Evolutionary conservation across 345 rosid species (phyloP).

Genomic region (Euphorbia tirucalli): DNA sequence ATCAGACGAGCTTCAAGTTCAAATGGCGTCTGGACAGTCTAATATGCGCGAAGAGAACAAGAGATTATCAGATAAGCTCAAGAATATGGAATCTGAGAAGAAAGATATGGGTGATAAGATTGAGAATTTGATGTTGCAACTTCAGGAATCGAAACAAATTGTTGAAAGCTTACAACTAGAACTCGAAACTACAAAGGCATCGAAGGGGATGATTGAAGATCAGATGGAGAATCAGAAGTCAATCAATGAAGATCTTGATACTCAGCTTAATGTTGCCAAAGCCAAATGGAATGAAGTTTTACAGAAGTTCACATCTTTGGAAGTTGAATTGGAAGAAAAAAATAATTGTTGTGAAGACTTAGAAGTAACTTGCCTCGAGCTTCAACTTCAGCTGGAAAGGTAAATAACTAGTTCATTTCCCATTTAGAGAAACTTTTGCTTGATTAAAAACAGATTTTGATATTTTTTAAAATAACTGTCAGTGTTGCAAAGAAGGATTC

Average conservation of each 20-base stretch:
- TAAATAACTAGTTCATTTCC: conserved; percentile 20
- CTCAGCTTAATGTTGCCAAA: conserved; percentile 65
- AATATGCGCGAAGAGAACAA: conserved; percentile 41
- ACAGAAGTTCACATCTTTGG: conserved; percentile 72
- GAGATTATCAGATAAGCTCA: conserved; percentile 41
- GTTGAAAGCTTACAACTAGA: conserved; percentile 48
- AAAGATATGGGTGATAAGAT: conserved; percentile 35
- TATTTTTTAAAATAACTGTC: conserved; percentile 23
- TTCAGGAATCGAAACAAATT: conserved; percentile 44
- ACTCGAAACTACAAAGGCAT: conserved; percentile 45
- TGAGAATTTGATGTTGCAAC: conserved; percentile 36
- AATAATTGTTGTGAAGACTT: conserved; percentile 75
- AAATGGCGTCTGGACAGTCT: conserved; percentile 5
- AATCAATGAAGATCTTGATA: conserved; percentile 78
- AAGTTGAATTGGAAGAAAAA: conserved; percentile 83
- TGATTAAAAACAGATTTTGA: conserved; percentile 6
- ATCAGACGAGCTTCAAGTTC: neutral
- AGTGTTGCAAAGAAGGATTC: conserved; percentile 60
- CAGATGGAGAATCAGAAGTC: conserved; percentile 71
- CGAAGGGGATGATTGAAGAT: conserved; percentile 51
- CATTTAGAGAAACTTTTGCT: neutral
- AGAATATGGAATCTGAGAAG: conserved; percentile 31
- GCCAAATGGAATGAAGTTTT: conserved; percentile 62
- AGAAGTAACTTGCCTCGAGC: conserved; percentile 85
- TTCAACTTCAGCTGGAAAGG: conserved; percentile 94